phyloP scores from a whole-genome alignment of 2,329 filamentous ascomycete species.

The Beauveria bassiana region DNA sequence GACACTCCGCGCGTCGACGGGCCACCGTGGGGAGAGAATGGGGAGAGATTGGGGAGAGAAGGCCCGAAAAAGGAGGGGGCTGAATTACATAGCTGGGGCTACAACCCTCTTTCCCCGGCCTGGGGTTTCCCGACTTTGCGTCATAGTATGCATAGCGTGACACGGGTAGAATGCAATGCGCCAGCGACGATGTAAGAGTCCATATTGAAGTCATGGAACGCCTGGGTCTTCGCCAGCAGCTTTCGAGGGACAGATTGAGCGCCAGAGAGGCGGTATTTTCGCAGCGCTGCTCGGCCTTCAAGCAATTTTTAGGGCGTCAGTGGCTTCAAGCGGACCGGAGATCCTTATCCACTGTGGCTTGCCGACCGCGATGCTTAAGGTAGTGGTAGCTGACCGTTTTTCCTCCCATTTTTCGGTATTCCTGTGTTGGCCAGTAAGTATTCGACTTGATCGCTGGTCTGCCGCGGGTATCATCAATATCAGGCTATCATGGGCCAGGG shows the following conservation, averaged over 20 bases:
- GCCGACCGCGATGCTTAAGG: not conserved
- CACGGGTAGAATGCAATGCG: not conserved
- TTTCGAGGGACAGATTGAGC: not conserved
- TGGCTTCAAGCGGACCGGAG: not conserved
- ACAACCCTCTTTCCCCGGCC: not conserved
- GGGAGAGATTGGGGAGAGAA: constrained; percentile 2
- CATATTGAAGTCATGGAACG: not conserved
- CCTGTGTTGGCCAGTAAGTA: not conserved
- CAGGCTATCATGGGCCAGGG: too few relatives aligned
- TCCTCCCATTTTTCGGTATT: not conserved
- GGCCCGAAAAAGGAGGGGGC: constrained; percentile 4
- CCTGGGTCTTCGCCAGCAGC: not conserved
- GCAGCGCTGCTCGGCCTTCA: too few relatives aligned
- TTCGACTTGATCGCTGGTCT: too few relatives aligned
- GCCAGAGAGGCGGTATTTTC: not conserved
- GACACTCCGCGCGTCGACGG: constrained; percentile 1
- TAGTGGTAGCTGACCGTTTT: not conserved
- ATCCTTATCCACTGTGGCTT: constrained; percentile 9
- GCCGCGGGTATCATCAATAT: too few relatives aligned
- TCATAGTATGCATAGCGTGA: not conserved
- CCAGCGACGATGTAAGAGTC: not conserved
- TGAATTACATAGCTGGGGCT: not conserved
- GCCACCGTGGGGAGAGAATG: constrained; percentile 4
- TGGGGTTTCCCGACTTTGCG: not conserved
- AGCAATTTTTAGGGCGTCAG: not conserved